Conservation (phyloP, 345 rosid genomes). For the Murraya paniculata region DNA sequence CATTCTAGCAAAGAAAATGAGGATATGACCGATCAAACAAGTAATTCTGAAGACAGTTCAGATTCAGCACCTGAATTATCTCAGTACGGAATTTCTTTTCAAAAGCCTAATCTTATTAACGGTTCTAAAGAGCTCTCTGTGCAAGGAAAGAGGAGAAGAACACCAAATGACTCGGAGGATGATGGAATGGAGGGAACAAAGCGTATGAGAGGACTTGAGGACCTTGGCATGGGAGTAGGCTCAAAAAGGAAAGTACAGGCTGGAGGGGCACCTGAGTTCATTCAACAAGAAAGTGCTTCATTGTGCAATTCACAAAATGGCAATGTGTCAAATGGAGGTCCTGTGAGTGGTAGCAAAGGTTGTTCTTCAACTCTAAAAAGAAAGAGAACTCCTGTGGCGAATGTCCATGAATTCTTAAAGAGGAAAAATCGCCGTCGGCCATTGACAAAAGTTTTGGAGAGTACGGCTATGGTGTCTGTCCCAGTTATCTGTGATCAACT, state of each 20-base stretch:
- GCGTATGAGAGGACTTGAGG: constrained; percentile 99
- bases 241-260: constrained; percentile 40
- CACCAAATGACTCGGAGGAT: constrained; percentile 95
- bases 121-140: constrained; percentile 48
- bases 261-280: constrained; percentile 27
- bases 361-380: constrained; percentile 48
- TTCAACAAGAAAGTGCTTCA: constrained; percentile 38
- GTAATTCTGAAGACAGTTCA: constrained; percentile 40
- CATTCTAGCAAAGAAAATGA: constrained; percentile 50
- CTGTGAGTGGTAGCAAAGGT: constrained; percentile 46
- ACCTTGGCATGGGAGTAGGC: constrained; percentile 66
- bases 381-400: constrained; percentile 67
- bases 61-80: constrained; percentile 63
- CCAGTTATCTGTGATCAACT: constrained; percentile 69
- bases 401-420: constrained; percentile 55
- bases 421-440: constrained; percentile 80
- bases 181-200: constrained; percentile 91
- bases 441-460: constrained; percentile 85
- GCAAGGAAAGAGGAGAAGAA: constrained; percentile 71
- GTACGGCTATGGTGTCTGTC: constrained; percentile 75
- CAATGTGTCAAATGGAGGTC: constrained; percentile 50
- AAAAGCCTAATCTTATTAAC: constrained; percentile 48
- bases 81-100: constrained; percentile 65
- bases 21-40: constrained; percentile 33
- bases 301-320: constrained; percentile 37